phyloP scores from a whole-genome alignment of 2,329 filamentous ascomycete species.

The Fusarium siculi region DNA sequence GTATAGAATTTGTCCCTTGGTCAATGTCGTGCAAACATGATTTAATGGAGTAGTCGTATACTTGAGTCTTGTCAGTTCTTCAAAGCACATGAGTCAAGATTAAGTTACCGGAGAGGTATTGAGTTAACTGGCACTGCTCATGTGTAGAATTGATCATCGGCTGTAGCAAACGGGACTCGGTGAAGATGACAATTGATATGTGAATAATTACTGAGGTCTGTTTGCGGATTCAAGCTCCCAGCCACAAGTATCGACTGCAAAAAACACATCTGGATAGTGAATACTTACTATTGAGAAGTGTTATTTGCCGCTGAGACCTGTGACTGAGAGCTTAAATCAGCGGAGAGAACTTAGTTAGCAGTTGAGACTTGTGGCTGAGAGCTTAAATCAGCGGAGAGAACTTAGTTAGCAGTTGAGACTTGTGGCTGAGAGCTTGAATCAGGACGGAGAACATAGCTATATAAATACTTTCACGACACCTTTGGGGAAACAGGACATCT shows the following conservation, averaged over 20 bases:
- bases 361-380: not conserved
- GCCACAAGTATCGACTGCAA: too few species aligned
- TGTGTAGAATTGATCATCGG: rapidly evolving
- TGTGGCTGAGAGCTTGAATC: not conserved
- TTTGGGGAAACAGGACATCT: not conserved
- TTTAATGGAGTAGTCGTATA: rapidly evolving
- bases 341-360: too few species aligned
- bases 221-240: too few species aligned
- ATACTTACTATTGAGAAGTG: not conserved
- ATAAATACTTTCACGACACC: not conserved
- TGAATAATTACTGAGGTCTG: not conserved
- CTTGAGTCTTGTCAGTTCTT: not conserved
- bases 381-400: too few species aligned
- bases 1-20: rapidly evolving
- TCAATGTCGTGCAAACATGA: rapidly evolving
- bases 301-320: too few species aligned
- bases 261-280: too few species aligned
- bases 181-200: not conserved
- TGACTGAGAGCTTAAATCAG: not conserved
- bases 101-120: rapidly evolving
- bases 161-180: rapidly evolving
- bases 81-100: rapidly evolving
- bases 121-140: not conserved
- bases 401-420: too few species aligned
- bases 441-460: rapidly evolving